Base-by-base conservation (phyloP, 163 green algal species). In the Dunaliella salina region DNA sequence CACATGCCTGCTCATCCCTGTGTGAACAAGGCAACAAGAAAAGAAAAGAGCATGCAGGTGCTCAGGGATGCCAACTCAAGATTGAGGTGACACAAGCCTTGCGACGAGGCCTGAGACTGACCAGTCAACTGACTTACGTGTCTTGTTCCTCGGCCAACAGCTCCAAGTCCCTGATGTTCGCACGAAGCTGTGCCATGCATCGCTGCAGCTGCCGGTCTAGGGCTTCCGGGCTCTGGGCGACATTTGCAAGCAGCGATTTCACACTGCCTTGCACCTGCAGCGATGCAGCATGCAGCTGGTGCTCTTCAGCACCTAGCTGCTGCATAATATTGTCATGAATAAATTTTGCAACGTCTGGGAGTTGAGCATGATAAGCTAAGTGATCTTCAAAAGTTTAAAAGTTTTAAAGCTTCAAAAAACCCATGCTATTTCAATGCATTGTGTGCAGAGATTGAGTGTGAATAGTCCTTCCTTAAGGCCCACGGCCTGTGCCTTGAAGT, bases 131-230 rank as follows among this genome's bases (percentile, higher is more conserved):
- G 40, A 29, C 80, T 63, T 79, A 93, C 91, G 84, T 90, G 71
- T 94, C 91, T 57, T 90, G 85, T 84, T 94, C 91, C 83, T 94
- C 91, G 22, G 89, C 86, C 29, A 91, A 81, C 46, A 91, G 82
- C 85, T 93, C 91, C 35, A 94, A 80, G 67, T 93, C 91, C 1
- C 90, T 85, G 0, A 89, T 91, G 26, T 89, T 40, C 13, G 86
- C 86, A 4, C 91, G 86, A 25, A 93, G 87, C 18, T 87, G 57
- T 4, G 88, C 81, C 78, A 92, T 50, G 50, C 83, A 80, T 13
- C 85, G 83, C 57, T 93, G 88, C 26, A 85, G 63, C 79, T 87
- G 85, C 26, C 80, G 59, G 22, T 87, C 85, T 33, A 82, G 75
- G n/a, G 22, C 34, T n/a, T 86, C 34, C 32, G 15, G 18, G 22